Conservation (phyloP, 2,329 filamentous ascomycete species). For the Arthrinium puccinioides region DNA sequence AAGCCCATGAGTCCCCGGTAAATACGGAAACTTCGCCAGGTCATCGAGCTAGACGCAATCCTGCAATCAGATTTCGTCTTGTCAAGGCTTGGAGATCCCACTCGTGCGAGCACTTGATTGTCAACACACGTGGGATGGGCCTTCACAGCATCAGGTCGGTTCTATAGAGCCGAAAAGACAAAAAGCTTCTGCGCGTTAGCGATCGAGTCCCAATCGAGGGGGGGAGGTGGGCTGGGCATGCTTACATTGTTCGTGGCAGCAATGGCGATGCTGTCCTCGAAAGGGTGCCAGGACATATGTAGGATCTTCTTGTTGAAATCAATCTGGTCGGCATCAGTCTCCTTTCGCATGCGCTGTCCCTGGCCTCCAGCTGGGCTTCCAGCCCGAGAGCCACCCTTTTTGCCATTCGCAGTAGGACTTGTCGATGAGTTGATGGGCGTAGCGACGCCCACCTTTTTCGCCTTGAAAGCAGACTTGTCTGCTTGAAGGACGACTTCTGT, state of each 20-base stretch:
- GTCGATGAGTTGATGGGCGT: constrained; percentile 86
- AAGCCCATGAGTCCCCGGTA: constrained; percentile 1
- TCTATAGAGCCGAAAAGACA: constrained; percentile 69
- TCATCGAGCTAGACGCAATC: not conserved
- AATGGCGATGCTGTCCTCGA: constrained; percentile 98
- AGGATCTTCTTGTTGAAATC: constrained; percentile 99
- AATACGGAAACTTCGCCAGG: not conserved
- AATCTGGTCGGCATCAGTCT: constrained; percentile 98
- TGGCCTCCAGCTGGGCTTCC: constrained; percentile 78
- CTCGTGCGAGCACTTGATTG: not conserved
- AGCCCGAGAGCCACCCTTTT: constrained; percentile 83
- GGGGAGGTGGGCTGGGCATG: constrained; percentile 11
- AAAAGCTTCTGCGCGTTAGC: constrained; percentile 50
- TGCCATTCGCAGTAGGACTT: constrained; percentile 67
- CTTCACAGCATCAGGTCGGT: not conserved
- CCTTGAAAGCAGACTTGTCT: constrained; percentile 98
- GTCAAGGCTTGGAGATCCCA: not conserved
- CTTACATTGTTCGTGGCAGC: constrained; percentile 98
- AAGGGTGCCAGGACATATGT: constrained; percentile 99
- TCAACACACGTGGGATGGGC: not conserved
- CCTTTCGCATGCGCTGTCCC: constrained; percentile 93
- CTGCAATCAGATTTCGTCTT: not conserved
- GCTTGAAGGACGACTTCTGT: constrained; percentile 96
- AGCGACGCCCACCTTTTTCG: constrained; percentile 97
- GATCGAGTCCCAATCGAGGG: not conserved